Base-by-base conservation (phyloP, 1,284 basidiomycete genomes). In the Sanguinoderma infundibulare region DNA sequence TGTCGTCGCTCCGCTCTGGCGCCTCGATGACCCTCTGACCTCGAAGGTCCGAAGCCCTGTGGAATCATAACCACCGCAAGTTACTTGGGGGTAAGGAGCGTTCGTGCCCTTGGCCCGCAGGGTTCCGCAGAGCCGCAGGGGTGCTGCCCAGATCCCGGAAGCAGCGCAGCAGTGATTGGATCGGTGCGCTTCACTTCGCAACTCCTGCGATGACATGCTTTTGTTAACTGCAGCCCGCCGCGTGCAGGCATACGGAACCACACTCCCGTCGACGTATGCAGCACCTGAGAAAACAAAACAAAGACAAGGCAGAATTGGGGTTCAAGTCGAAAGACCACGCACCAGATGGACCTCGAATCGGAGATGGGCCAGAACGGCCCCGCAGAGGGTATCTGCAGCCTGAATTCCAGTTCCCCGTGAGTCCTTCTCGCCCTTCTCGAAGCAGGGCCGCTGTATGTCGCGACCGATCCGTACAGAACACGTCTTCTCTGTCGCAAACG, bases 261-360 rank as follows among this genome's bases (percentile, higher is more conserved):
- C 38, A 39, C 5, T 12, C n/a, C 38, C 38, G 38, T n/a, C n/a
- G n/a, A n/a, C n/a, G n/a, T n/a, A 22, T n/a, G 14, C n/a, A 22
- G 3, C 20, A 14, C 49, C 38, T 17, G 39, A 42, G 40, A 20
- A 34, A 44, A 22, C 12, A 9, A 26, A 28, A 40, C 24, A 38
- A 30, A 24, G n/a, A 40, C 22, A 44, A 44, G n/a, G n/a, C n/a
- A n/a, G n/a, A n/a, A n/a, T n/a, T 55, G 30, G 53, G 39, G 40
- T 42, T 22, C 30, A 44, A 22, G 30, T 34, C 26, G 40, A 14
- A 38, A n/a, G 35, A 22, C 15, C 28, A 55, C 53, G 53, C n/a
- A 55, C 53, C 40, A 55, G 53, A 35, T 40, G 38, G 38, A 39
- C 38, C 53, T 44, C 53, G 40, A 34, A n/a, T 34, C 39, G 40